These are phyloP conservation scores for Penicillium desertorum DNA, from an alignment of 495 filamentous ascomycete genomes.

Conservation along the genomic window DNA sequence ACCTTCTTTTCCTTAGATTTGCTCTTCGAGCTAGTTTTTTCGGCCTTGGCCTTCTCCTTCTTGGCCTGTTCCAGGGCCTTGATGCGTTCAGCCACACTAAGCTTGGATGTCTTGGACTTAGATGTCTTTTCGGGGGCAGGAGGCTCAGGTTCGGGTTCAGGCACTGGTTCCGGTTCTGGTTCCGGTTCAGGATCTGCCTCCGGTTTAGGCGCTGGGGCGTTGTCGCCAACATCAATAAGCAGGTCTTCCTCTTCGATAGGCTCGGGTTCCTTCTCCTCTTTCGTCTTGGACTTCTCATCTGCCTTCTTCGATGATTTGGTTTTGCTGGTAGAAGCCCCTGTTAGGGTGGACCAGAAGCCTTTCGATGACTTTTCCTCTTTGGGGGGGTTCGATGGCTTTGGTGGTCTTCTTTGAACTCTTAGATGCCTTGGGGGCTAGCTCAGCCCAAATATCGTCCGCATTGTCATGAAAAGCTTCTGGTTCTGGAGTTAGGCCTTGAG, in stretches of 20 bases:
- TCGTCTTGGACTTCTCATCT: slow-evolving; percentile 23
- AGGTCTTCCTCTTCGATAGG: slow-evolving; percentile 23
- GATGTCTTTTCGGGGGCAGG: slow-evolving; percentile 25
- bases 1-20: slow-evolving; percentile 27
- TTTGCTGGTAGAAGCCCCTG: slow-evolving; percentile 34
- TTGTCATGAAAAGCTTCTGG: slow-evolving; percentile 32
- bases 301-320: slow-evolving; percentile 36
- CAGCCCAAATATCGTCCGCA: slow-evolving; percentile 40
- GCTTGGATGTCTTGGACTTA: slow-evolving; percentile 46
- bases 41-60: slow-evolving; percentile 40
- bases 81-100: slow-evolving; percentile 50
- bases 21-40: slow-evolving; percentile 31
- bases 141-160: slow-evolving; percentile 21
- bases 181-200: slow-evolving; percentile 35
- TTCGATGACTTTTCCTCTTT: slow-evolving; percentile 38
- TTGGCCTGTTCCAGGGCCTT: slow-evolving; percentile 47
- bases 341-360: slow-evolving; percentile 50
- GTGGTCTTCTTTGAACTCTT: slow-evolving; percentile 32
- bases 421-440: slow-evolving; percentile 33
- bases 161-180: slow-evolving; percentile 20
- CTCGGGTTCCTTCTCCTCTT: slow-evolving; percentile 30
- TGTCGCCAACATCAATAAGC: slow-evolving; percentile 36
- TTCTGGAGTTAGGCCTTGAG: slow-evolving; percentile 47
- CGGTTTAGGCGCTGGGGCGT: slow-evolving; percentile 25
- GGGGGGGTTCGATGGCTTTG: slow-evolving; percentile 34